Conservation (phyloP, 2,329 filamentous ascomycete species). For the Ampelomyces quisqualis region DNA sequence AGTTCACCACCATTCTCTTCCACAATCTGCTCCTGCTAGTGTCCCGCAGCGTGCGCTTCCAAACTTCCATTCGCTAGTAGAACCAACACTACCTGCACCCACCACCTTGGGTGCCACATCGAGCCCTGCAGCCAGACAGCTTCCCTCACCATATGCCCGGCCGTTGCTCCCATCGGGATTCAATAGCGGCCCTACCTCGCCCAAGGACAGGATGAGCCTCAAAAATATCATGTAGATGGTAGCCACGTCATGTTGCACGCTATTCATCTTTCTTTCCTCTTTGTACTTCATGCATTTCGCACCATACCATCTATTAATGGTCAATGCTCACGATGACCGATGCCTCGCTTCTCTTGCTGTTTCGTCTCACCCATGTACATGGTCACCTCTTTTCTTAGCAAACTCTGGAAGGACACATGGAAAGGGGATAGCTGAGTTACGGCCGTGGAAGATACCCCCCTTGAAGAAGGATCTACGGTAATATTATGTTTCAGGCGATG, state of each 20-base stretch:
- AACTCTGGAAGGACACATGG: constrained; percentile 4
- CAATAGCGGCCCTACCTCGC: constrained; percentile 38
- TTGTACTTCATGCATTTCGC: constrained; percentile 14
- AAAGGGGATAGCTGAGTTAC: constrained; percentile 13
- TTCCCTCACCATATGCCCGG: constrained; percentile 34
- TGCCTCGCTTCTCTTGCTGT: constrained; percentile 12
- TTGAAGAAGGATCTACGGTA: constrained; percentile 12
- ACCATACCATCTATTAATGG: constrained; percentile 19
- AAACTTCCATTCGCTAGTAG: constrained; percentile 35
- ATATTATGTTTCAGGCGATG: constrained; percentile 1
- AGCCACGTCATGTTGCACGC: constrained; percentile 21
- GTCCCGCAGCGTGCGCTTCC: constrained; percentile 35
- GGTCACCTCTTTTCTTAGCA: constrained; percentile 7
- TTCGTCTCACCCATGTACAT: constrained; percentile 6
- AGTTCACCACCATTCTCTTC: constrained; percentile 36
- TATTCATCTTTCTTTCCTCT: constrained; percentile 25
- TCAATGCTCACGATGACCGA: constrained; percentile 11
- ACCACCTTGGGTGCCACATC: constrained; percentile 21
- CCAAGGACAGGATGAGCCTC: constrained; percentile 38
- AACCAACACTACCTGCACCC: constrained; percentile 31
- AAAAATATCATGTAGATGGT: constrained; percentile 37
- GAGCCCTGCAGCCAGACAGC: constrained; percentile 36
- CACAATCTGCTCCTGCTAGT: constrained; percentile 26
- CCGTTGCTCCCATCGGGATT: constrained; percentile 21
- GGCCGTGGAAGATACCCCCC: constrained; percentile 18